Base-by-base conservation (phyloP, 2,329 filamentous ascomycete genomes). In the Fusarium sambucinum region DNA sequence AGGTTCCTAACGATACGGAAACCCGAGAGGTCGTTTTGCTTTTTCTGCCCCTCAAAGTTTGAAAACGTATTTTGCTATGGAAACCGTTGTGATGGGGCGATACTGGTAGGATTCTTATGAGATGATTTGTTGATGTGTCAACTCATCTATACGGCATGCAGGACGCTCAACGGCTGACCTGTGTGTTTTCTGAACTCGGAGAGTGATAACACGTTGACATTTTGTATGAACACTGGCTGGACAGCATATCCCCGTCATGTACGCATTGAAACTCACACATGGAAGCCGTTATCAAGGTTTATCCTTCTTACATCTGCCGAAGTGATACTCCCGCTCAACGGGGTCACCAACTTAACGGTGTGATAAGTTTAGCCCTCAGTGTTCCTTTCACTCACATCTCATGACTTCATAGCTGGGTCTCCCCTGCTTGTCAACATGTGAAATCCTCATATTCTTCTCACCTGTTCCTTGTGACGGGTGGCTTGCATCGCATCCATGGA, bases 381-480 rank as follows among this genome's bases (percentile, higher is more conserved):
- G 46, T 42, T 48, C 27, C n/a, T 57, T n/a, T 33, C 40, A 7
- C 35, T 61, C 48, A 33, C 47, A 53, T 60, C 55, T 56, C 25
- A 42, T 35, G 51, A 32, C 56, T 58, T 50, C 41, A 59, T 66
- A 59, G 48, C 70, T 66, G 38, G 72, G 72, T 60, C 46, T 73
- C 64, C 72, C 72, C 72, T 73, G 72, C 63, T 47, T 74, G 66
- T 72, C 61, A 63, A 48, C 35, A 56, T 41, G 21, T 37, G 47
- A 45, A 35, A 47, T 52, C 55, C 29, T 44, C 32, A 27, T 56
- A 17, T 37, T 55, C 57, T 62, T 51, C 50, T 42, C 44, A 23
- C 38, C 46, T 45, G 53, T 53, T 48, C 45, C 54, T 47, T 55
- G 38, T 44, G 51, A 27, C 61, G 54, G 32, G 44, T 52, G 48